Evolutionary conservation across 768 basidiomycete species (phyloP), one percentile per base, ranked within the genome.

Genomic region (Termitomyces heimii): DNA sequence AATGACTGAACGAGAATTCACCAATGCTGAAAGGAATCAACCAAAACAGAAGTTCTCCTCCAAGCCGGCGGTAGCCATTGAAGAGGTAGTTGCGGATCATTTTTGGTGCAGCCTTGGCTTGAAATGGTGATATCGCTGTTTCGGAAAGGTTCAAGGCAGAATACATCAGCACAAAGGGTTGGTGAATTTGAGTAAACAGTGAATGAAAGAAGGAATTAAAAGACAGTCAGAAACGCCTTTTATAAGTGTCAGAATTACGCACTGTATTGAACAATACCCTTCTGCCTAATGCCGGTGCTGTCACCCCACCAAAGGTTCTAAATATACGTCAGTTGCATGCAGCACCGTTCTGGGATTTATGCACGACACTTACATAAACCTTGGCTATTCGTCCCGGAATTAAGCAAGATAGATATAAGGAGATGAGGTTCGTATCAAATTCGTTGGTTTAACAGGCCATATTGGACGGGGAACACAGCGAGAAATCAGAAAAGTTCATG

Each of bases 231-330:
- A 48, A 39, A 16, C 7, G 24, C 1, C 22, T 13, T 53, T 43
- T 40, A 12, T 35, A 46, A 5, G 28, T 26, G 45, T 37, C 49
- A 44, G 40, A 9, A 18, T n/a, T 10, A 83, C 92, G 75, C 66
- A 96, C 94, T 80, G 80, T 96, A 97, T 66, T 78, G 74, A 51
- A 82, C 75, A 57, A 95, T 79, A 53, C 94, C 93, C 73, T 81
- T 92, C 69, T 83, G 85, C 64, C 78, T 78, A 44, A 80, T 75
- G 59, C 82, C 81, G 63, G 78, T 76, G 60, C 73, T 74, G 73
- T 89, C 85, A 75, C 93, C 94, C 93, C 94, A 97, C 94, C 94
- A 97, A 52, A 86, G 77, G 72, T 80, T 88, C 92, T 95, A 68
- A 50, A 39, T 35, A 35, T 31, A n/a, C n/a, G n/a, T 53, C 56